phyloP scores from a whole-genome alignment of 495 filamentous ascomycete species.

The Trichocladium uniseriatum region DNA sequence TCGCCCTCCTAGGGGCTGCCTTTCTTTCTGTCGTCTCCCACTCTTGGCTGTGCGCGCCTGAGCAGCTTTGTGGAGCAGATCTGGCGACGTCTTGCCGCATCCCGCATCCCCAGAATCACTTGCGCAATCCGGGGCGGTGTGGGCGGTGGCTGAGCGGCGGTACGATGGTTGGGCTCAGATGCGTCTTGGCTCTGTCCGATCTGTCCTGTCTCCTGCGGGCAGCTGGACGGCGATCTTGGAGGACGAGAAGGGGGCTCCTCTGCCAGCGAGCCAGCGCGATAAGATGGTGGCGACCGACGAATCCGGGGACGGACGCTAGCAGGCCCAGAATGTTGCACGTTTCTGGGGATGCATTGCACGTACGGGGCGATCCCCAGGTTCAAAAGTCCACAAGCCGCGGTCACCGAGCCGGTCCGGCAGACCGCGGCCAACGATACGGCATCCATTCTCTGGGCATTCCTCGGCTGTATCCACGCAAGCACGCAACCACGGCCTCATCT shows the following conservation, averaged over 20 bases:
- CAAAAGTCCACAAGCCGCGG: conserved; percentile 2
- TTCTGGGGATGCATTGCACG: conserved; percentile 3
- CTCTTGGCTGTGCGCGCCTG: neutral
- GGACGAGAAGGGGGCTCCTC: neutral
- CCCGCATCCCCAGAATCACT: neutral
- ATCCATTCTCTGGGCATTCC: conserved; percentile 1
- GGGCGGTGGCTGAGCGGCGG: conserved; percentile 24
- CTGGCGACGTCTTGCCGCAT: neutral
- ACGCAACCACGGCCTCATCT: neutral
- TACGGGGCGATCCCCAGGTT: conserved; percentile 1
- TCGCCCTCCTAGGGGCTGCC: neutral
- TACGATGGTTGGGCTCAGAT: conserved; percentile 17
- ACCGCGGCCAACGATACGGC: neutral
- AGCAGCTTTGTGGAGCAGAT: neutral
- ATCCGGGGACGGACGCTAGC: conserved; percentile 2
- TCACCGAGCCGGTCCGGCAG: conserved; percentile 1
- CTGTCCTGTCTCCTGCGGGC: conserved; percentile 1
- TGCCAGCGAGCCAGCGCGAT: neutral
- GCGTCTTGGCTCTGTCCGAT: conserved; percentile 8
- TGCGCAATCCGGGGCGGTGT: conserved; percentile 24
- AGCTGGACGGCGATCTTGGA: neutral
- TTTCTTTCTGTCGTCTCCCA: neutral
- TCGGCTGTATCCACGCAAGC: conserved; percentile 7
- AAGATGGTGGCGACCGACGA: conserved; percentile 4
- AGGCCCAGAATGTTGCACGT: neutral